Base-by-base conservation (phyloP, 2,329 filamentous ascomycete genomes). In the Fusarium pininemorale region DNA sequence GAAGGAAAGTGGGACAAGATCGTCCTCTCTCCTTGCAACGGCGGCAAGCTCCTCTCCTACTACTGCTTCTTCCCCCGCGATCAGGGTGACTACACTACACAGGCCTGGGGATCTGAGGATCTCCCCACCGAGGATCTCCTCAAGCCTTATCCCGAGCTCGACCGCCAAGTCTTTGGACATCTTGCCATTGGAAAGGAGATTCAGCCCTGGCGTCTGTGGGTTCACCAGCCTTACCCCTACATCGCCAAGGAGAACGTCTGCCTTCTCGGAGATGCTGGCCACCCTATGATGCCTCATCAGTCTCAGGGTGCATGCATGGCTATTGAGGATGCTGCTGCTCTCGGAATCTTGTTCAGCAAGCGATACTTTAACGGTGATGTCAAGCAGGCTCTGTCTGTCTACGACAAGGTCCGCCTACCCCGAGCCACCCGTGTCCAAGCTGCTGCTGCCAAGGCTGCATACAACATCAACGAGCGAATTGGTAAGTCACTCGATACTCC, bases 201-300 rank as follows among this genome's bases (percentile, higher is more conserved):
- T 38, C 86, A 88, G 70, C 90, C 90, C 0, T 93, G 91, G 91
- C 81, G 91, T 11, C 81, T 93, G 15, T 80, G 89, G 80, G 89
- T 92, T 3, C 91, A 93, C 66, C 78, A 85, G 37, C 90, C 90
- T 3, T 93, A 92, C 70, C 86, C 87, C 1, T 89, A 90, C 73
- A 83, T 89, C 64, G 81, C 85, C 45, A 88, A 88, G 73, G 82
- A 80, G 18, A 84, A 80, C 32, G 86, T 87, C 2, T 90, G 88
- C 60, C 81, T 93, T 1, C 79, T 93, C 18, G 91, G 91, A 8
- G 91, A 93, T 77, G 91, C 91, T 14, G 90, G 86, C 5, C 90
- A 92, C 75, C 91, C 91, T 5, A 91, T 91, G 89, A 89, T 92
- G 87, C 90, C 91, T 3, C 87, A 93, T 76, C 91, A 93, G 78